Percentiles rank a stretch among this genome's conserved stretches.
phyloP scores from a whole-genome alignment of 2,329 filamentous ascomycete genomes.

The Fusarium multiceps region DNA sequence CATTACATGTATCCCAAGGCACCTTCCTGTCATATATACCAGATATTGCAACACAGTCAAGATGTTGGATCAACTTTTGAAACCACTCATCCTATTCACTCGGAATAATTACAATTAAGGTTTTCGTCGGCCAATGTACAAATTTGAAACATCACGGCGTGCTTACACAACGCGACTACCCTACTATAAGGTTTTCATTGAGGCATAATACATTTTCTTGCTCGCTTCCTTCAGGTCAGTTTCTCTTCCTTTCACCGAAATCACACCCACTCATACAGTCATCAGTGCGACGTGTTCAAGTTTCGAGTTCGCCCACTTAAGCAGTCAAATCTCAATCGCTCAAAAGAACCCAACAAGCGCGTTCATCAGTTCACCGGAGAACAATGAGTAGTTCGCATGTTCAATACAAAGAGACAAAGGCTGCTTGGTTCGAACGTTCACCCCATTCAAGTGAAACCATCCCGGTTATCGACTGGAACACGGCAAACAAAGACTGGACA shows the following conservation, averaged over 20 bases:
- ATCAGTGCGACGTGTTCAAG: neutral
- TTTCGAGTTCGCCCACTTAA: neutral
- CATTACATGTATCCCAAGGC: fast-evolving
- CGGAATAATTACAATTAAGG: neutral
- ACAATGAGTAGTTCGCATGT: neutral
- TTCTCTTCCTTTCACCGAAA: neutral
- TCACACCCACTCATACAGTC: neutral
- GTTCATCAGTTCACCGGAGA: neutral
- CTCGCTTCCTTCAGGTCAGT: neutral
- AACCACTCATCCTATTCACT: fast-evolving
- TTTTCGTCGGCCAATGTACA: neutral
- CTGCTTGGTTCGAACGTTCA: neutral
- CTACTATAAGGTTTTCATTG: neutral
- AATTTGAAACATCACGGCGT: neutral
- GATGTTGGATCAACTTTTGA: neutral
- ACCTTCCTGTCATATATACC: neutral
- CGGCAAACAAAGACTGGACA: neutral
- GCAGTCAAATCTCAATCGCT: no score
- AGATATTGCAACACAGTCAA: neutral
- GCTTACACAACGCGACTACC: neutral
- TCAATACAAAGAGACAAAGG: neutral
- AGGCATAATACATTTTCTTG: neutral
- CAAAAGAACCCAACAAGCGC: neutral
- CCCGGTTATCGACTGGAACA: neutral
- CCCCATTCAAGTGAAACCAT: neutral